phyloP scores from a whole-genome alignment of 352 stramenopile genomes.

The Thalassiosira sp. region DNA sequence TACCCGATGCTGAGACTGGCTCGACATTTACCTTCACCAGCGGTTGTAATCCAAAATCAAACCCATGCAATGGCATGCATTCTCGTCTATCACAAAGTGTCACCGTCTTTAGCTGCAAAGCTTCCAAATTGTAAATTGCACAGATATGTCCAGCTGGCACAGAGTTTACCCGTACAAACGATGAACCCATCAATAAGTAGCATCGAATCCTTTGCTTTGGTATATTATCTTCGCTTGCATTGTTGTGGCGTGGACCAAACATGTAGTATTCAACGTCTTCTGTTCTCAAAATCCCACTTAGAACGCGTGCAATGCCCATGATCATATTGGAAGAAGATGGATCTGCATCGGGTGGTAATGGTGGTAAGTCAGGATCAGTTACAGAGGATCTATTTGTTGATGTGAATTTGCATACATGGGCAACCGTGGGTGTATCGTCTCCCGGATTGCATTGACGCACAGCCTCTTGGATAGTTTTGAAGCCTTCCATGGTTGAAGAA shows the following conservation, averaged over 20 bases:
- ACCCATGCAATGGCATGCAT: slow-evolving; percentile 72
- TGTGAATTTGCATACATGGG: slow-evolving; percentile 81
- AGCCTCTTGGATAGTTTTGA: slow-evolving; percentile 62
- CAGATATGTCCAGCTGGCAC: slow-evolving; percentile 82
- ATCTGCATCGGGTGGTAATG: slow-evolving; percentile 17
- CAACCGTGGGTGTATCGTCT: slow-evolving; percentile 51
- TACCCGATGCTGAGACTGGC: slow-evolving; percentile 55
- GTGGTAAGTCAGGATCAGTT: slow-evolving; percentile 59
- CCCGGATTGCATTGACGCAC: slow-evolving; percentile 39
- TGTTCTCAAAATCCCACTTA: slow-evolving; percentile 66
- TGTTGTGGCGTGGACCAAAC: slow-evolving; percentile 73
- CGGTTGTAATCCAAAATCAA: slow-evolving; percentile 71
- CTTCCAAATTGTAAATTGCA: slow-evolving; percentile 79
- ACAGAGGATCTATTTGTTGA: slow-evolving; percentile 58
- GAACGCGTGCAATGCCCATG: slow-evolving; percentile 71
- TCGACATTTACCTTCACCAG: slow-evolving; percentile 84
- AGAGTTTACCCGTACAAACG: slow-evolving; percentile 70
- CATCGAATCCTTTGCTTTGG: slow-evolving; percentile 63
- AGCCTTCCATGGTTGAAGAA: slow-evolving; percentile 16
- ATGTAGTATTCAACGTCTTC: slow-evolving; percentile 65
- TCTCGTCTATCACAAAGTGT: slow-evolving; percentile 65
- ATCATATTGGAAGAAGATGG: slow-evolving; percentile 52
- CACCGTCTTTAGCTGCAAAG: slow-evolving; percentile 78
- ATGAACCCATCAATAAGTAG: slow-evolving; percentile 81
- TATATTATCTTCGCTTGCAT: slow-evolving; percentile 1